Evolutionary conservation across 2,329 filamentous ascomycete species (phyloP).

Genomic region (Epichloe uncinata): DNA sequence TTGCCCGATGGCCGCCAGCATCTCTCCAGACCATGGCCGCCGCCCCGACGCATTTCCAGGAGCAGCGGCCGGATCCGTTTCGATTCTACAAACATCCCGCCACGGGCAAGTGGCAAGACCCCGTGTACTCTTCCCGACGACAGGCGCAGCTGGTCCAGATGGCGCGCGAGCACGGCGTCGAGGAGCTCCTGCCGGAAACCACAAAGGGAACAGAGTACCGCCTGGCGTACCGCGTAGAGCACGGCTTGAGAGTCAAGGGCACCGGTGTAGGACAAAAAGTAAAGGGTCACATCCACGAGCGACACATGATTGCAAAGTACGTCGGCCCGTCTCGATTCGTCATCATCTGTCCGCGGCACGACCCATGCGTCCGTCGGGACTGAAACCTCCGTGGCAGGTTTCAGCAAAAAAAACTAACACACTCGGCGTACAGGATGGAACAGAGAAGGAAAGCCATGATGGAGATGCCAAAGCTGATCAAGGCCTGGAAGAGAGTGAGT

Average conservation of each 20-base stretch:
- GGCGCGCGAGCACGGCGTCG: conserved; percentile 63
- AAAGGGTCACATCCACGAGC: conserved; percentile 91
- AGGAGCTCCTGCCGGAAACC: conserved; percentile 65
- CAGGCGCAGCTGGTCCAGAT: conserved; percentile 89
- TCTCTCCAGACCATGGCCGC: conserved; percentile 37
- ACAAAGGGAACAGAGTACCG: conserved; percentile 61
- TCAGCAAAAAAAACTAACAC: conserved; percentile 5
- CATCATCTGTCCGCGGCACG: neutral
- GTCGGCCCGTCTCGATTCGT: conserved; percentile 16
- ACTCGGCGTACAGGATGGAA: conserved; percentile 50
- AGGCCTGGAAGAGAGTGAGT: conserved; percentile 82
- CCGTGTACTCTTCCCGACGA: conserved; percentile 67
- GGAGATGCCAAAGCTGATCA: conserved; percentile 84
- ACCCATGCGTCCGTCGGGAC: too few species aligned
- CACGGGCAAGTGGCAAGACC: conserved; percentile 74
- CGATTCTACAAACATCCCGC: conserved; percentile 60
- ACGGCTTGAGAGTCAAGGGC: conserved; percentile 75
- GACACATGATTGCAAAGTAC: conserved; percentile 63
- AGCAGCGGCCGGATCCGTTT: conserved; percentile 64
- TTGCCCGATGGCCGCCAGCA: conserved; percentile 74
- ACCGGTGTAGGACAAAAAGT: conserved; percentile 86
- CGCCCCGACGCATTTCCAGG: conserved; percentile 36
- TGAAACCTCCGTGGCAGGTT: neutral
- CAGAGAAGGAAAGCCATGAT: conserved; percentile 84
- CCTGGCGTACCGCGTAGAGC: conserved; percentile 59